Conservation (phyloP, 106 monocot genomes). For the Cymbidium sinense region DNA sequence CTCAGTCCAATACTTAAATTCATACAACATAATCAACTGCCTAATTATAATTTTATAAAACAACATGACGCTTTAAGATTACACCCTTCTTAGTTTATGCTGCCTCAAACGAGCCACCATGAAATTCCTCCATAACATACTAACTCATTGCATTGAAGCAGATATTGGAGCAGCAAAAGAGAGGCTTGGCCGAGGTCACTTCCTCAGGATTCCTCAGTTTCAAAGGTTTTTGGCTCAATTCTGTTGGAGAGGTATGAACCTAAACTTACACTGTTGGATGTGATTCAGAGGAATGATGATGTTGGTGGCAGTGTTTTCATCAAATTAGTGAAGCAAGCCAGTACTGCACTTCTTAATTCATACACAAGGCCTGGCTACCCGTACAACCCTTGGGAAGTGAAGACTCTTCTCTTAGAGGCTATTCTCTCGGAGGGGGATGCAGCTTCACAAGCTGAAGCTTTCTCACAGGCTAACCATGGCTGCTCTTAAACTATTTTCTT, state of each 20-base stretch:
- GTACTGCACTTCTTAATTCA: slow-evolving; percentile 78
- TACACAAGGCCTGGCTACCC: slow-evolving; percentile 62
- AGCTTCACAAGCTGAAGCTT: slow-evolving; percentile 42
- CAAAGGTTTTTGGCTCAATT: slow-evolving; percentile 80
- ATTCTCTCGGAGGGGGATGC: slow-evolving; percentile 72
- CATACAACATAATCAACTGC: too few species aligned
- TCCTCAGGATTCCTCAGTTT: slow-evolving; percentile 54
- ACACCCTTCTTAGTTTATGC: not conserved
- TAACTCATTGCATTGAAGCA: slow-evolving; percentile 11
- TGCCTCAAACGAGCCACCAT: not conserved
- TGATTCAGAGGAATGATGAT: slow-evolving; percentile 63
- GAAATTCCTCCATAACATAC: too few species aligned
- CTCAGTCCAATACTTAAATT: too few species aligned
- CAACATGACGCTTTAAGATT: too few species aligned
- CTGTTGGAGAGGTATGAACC: slow-evolving; percentile 69
- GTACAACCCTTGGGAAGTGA: slow-evolving; percentile 82
- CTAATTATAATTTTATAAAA: too few species aligned
- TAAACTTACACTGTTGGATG: slow-evolving; percentile 68
- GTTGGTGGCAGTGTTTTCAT: slow-evolving; percentile 48
- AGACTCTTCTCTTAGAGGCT: slow-evolving; percentile 61
- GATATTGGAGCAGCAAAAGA: slow-evolving; percentile 71
- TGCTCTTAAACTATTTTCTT: slow-evolving; percentile 14
- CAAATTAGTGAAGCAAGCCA: slow-evolving; percentile 72
- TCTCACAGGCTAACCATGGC: slow-evolving; percentile 49
- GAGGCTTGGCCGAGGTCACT: slow-evolving; percentile 81